Evolutionary conservation across 257 asterid species (phyloP).

Genomic region (Salvia miltiorrhiza): DNA sequence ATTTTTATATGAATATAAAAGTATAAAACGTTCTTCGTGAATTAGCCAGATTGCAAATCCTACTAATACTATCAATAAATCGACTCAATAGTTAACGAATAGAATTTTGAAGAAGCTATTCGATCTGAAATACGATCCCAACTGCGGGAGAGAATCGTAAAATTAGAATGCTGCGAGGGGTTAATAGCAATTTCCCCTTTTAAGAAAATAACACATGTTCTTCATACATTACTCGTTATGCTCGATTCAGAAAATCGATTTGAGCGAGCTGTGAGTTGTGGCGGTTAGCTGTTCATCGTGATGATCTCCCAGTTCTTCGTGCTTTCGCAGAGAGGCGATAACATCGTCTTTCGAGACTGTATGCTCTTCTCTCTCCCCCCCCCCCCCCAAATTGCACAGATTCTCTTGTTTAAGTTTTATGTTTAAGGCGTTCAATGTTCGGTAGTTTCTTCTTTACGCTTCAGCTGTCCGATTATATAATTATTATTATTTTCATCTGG

Average conservation of each 20-base stretch:
- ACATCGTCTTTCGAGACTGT: conserved; percentile 98
- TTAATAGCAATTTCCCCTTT: not conserved
- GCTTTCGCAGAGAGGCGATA: conserved; percentile 98
- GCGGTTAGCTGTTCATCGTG: conserved; percentile 15
- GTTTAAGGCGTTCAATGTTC: not conserved
- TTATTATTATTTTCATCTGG: not conserved
- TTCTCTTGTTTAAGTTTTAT: not conserved
- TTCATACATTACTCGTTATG: not conserved
- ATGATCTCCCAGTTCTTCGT: conserved; percentile 99
- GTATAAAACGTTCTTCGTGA: no score
- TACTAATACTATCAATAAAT: no score
- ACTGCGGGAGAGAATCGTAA: no score
- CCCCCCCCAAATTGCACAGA: not conserved
- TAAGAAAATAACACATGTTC: not conserved
- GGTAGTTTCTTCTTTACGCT: not conserved
- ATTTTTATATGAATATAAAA: no score
- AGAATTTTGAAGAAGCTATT: no score
- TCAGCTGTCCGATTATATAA: not conserved
- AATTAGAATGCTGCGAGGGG: not conserved
- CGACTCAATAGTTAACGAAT: no score
- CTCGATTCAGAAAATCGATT: conserved; percentile 16
- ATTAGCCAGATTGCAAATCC: no score
- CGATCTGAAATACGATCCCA: no score
- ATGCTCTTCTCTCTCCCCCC: conserved; percentile 15
- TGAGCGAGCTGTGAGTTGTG: conserved; percentile 16